Conservation (phyloP, 805 yeast genomes). For the Yamadazyma laniorum region DNA sequence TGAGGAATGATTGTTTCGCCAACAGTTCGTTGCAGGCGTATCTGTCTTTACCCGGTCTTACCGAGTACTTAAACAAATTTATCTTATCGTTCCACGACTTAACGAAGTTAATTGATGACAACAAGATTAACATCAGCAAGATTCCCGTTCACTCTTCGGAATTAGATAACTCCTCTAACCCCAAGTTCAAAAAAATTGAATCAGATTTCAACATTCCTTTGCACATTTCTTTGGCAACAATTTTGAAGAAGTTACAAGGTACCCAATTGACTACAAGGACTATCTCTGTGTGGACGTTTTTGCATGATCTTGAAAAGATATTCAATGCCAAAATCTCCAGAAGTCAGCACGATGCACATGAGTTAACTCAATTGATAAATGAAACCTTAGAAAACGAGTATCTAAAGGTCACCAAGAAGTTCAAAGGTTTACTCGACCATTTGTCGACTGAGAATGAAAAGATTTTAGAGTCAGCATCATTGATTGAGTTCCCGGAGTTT, state of each 20-base stretch:
- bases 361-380: slow-evolving; percentile 73
- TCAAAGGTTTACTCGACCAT: slow-evolving; percentile 16
- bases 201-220: slow-evolving; percentile 43
- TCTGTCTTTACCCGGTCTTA: slow-evolving; percentile 57
- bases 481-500: slow-evolving; percentile 51
- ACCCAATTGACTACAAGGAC: slow-evolving; percentile 53
- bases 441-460: slow-evolving; percentile 6
- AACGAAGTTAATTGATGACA: slow-evolving; percentile 17
- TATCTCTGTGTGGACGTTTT: slow-evolving; percentile 74
- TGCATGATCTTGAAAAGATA: slow-evolving; percentile 68
- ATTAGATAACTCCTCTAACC: slow-evolving; percentile 9
- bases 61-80: slow-evolving; percentile 51
- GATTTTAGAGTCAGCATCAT: slow-evolving; percentile 7
- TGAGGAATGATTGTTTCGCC: slow-evolving; percentile 89
- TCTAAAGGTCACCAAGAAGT: slow-evolving; percentile 37
- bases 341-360: slow-evolving; percentile 95
- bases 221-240: slow-evolving; percentile 55
- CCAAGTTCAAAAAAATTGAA: slow-evolving; percentile 20
- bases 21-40: slow-evolving; percentile 84
- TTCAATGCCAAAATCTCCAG: slow-evolving; percentile 70
- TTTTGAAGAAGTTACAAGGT: slow-evolving; percentile 59
- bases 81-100: slow-evolving; percentile 27
- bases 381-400: slow-evolving; percentile 76
- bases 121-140: slow-evolving; percentile 18
- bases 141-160: slow-evolving; percentile 2